These are phyloP conservation scores for Fennellomyces sp. DNA, from an alignment of 371 early-diverging fungal genomes.

Conservation along the genomic window DNA sequence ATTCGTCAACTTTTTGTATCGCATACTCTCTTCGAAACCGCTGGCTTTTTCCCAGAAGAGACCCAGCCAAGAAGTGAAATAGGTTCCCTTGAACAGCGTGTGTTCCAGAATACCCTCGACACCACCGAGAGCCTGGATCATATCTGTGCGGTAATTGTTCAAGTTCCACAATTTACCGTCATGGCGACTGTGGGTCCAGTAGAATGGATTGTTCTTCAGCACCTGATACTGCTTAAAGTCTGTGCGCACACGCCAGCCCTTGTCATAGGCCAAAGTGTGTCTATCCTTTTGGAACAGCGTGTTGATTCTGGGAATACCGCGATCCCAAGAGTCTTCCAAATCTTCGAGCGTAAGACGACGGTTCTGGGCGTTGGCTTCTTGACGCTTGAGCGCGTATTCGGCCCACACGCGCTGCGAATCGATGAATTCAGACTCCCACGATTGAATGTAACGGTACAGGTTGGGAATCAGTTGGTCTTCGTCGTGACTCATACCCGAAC, in stretches of 20 bases:
- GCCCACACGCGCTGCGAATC: slow-evolving; percentile 99
- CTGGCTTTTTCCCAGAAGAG: slow-evolving; percentile 96
- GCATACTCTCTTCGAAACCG: slow-evolving; percentile 33
- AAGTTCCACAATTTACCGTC: slow-evolving; percentile 98
- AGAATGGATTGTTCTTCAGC: slow-evolving; percentile 95
- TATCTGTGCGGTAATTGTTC: slow-evolving; percentile 97
- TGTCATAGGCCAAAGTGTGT: slow-evolving; percentile 97
- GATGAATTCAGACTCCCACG: slow-evolving; percentile 98
- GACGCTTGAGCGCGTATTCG: slow-evolving; percentile 96
- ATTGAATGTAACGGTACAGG: slow-evolving; percentile 96
- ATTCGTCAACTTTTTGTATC: slow-evolving; percentile 96
- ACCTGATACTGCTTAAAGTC: slow-evolving; percentile 98
- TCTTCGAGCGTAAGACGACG: slow-evolving; percentile 95
- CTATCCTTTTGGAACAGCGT: slow-evolving; percentile 96
- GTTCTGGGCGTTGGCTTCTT: slow-evolving; percentile 96
- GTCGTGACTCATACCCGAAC: slow-evolving; percentile 98
- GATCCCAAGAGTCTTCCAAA: slow-evolving; percentile 98
- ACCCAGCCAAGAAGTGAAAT: slow-evolving; percentile 98
- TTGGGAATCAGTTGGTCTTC: slow-evolving; percentile 97
- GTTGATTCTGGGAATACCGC: slow-evolving; percentile 99
- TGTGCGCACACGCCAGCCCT: slow-evolving; percentile 97
- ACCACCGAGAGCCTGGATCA: slow-evolving; percentile 98
- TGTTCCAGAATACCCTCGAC: slow-evolving; percentile 98
- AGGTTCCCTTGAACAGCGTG: slow-evolving; percentile 97
- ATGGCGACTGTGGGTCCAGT: slow-evolving; percentile 93